These are phyloP conservation scores for Lycium ferocissimum DNA, from an alignment of 257 asterid genomes.

Conservation along the genomic window DNA sequence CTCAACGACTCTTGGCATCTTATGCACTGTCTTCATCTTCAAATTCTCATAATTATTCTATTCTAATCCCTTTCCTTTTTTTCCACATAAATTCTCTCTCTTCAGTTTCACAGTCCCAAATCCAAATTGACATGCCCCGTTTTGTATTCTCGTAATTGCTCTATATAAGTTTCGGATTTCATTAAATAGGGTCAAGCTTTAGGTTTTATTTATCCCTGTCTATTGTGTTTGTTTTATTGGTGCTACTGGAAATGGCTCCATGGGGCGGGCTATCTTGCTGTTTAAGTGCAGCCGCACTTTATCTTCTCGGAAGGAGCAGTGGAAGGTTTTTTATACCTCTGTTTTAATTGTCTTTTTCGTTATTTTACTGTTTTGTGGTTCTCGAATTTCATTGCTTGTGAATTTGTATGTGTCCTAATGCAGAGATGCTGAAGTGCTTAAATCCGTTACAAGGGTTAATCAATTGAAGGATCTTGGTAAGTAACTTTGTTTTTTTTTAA, in stretches of 20 bases:
- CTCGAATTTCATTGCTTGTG: slow-evolving; percentile 8
- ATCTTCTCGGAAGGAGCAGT: slow-evolving; percentile 94
- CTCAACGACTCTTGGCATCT: slow-evolving; percentile 18
- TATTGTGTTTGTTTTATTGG: background rate
- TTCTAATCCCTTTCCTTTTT: background rate
- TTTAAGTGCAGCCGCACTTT: slow-evolving; percentile 93
- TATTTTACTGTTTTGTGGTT: background rate
- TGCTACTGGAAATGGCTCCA: slow-evolving; percentile 62
- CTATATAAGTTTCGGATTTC: background rate
- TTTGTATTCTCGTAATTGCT: background rate
- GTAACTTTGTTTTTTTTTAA: slow-evolving; percentile 18
- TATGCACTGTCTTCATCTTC: background rate
- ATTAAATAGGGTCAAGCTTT: background rate
- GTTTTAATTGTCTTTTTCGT: background rate
- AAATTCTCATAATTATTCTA: background rate
- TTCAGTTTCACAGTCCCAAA: background rate
- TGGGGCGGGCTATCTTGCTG: slow-evolving; percentile 93
- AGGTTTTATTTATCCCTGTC: background rate
- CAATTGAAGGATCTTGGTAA: slow-evolving; percentile 94
- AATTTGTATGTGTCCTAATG: background rate
- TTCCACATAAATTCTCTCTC: background rate
- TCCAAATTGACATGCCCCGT: background rate
- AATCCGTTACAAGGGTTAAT: slow-evolving; percentile 84
- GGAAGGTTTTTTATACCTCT: no score
- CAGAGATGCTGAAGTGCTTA: slow-evolving; percentile 87